phyloP scores from a whole-genome alignment of 1,284 basidiomycete species.

The Cryptococcus sp. region DNA sequence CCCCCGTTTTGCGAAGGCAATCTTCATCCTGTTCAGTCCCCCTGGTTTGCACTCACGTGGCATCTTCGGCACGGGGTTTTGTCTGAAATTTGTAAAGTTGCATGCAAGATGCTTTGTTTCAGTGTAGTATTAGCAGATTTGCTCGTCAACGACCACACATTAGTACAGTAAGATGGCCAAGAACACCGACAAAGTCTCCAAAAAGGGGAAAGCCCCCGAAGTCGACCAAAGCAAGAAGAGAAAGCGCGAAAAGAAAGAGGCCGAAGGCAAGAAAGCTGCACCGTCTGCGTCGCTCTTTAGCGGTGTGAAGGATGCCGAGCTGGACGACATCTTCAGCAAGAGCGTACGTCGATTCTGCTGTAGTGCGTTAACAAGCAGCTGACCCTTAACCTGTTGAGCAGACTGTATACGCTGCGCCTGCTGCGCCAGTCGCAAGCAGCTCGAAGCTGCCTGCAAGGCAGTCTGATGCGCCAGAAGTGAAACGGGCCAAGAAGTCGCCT shows the following conservation, averaged over 20 bases:
- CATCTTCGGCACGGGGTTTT: background rate
- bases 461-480: slow-evolving; percentile 8
- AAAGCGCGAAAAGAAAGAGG: slow-evolving; percentile 23
- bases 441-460: slow-evolving; percentile 14
- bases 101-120: background rate
- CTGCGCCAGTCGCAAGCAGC: slow-evolving; percentile 21
- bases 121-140: background rate
- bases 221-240: slow-evolving; percentile 35
- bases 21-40: background rate
- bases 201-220: slow-evolving; percentile 19
- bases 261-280: slow-evolving; percentile 1
- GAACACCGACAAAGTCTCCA: slow-evolving; percentile 14
- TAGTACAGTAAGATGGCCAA: slow-evolving; percentile 19
- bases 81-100: background rate
- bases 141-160: background rate
- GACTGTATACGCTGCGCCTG: slow-evolving; percentile 35
- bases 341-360: slow-evolving; percentile 39
- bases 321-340: slow-evolving; percentile 53
- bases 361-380: background rate
- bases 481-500: slow-evolving; percentile 18
- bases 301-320: slow-evolving; percentile 38
- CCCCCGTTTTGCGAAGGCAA: background rate
- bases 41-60: no score
- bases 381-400: slow-evolving; percentile 2
- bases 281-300: slow-evolving; percentile 34